Evolutionary conservation across 345 rosid genomes (phyloP).

Genomic region (Rhizophora mangle): DNA sequence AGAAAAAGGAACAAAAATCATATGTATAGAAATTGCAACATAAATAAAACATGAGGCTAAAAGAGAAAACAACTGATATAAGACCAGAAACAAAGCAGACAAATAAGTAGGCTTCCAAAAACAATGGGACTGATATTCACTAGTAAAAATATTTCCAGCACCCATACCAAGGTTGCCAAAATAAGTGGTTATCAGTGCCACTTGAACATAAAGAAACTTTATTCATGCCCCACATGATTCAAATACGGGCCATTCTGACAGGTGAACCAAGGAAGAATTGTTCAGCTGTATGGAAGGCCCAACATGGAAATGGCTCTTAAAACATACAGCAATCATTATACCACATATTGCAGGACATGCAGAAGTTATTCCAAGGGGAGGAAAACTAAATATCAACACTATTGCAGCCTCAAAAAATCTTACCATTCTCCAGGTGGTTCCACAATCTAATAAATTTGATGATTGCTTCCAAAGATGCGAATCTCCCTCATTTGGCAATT

Average conservation of each 20-base stretch:
- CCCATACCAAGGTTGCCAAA: no score
- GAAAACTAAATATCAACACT: not conserved
- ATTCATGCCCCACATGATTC: no score
- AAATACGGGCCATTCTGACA: not conserved
- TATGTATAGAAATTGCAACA: no score
- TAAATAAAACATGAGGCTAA: no score
- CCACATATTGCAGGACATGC: not conserved
- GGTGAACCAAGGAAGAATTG: not conserved
- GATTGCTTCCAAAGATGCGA: constrained; percentile 27
- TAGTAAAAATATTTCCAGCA: no score
- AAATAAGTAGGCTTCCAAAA: no score
- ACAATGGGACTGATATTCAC: no score
- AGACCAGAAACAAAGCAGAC: no score
- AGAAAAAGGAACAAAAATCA: no score
- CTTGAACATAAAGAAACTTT: no score
- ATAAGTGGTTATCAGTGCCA: no score
- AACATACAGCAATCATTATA: not conserved
- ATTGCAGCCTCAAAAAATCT: constrained; percentile 2
- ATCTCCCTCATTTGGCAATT: constrained; percentile 23
- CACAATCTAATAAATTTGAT: constrained; percentile 24
- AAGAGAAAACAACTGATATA: no score
- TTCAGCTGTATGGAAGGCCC: not conserved
- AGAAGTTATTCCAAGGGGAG: not conserved
- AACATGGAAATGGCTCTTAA: not conserved
- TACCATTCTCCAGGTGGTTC: constrained; percentile 26